Conservation (phyloP, 1,284 basidiomycete species). For the Polyporus tsugae region DNA sequence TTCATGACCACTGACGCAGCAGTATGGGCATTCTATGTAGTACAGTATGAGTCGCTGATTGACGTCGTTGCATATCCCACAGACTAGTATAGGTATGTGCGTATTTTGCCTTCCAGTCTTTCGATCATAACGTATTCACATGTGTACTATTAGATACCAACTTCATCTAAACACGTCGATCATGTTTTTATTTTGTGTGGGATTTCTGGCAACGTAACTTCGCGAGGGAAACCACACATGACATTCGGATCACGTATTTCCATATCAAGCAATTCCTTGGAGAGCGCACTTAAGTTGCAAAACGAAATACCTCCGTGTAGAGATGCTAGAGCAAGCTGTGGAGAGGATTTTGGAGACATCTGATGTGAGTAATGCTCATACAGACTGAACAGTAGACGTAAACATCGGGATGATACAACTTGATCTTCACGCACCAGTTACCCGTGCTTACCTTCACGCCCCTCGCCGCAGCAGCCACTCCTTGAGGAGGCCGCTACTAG, state of each 20-base stretch:
- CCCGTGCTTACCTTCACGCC: not conserved
- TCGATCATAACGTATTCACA: not conserved
- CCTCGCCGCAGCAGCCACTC: not conserved
- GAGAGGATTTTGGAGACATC: not conserved
- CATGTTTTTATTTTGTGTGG: not conserved
- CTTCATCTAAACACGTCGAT: not conserved
- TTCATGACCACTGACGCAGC: conserved; percentile 2
- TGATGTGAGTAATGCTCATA: not conserved
- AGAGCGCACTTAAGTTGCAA: not conserved
- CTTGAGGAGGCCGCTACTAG: no score
- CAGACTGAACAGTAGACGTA: not conserved
- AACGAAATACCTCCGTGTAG: not conserved
- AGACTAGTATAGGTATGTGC: not conserved
- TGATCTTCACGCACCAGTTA: not conserved
- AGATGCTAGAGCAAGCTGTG: not conserved
- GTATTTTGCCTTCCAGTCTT: not conserved
- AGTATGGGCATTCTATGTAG: not conserved
- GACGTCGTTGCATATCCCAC: not conserved
- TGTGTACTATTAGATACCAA: not conserved
- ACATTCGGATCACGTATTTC: not conserved
- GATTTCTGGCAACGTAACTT: not conserved
- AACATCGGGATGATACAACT: not conserved
- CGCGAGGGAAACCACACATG: not conserved
- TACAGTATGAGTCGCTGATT: not conserved
- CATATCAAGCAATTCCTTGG: not conserved